Evolutionary conservation across 176 grass and related monocot species (phyloP), one percentile per base, ranked within the genome.

Genomic region (sorghum (Sorghum bicolor)): DNA sequence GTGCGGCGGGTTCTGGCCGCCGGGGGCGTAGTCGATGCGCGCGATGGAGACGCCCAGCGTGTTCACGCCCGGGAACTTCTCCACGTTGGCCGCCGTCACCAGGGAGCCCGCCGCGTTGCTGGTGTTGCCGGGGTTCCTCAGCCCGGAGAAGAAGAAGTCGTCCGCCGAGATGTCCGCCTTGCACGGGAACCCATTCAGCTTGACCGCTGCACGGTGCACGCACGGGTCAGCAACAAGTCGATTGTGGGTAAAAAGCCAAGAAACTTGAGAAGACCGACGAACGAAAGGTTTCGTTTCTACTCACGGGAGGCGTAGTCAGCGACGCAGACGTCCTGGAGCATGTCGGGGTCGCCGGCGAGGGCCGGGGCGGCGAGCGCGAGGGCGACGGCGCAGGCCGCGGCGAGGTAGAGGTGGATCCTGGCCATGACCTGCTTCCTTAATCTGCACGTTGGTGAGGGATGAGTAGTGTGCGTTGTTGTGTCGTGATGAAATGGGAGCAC

Each of bases 261-360:
- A 33, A 66, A 20, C 28, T 47, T 26, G 33, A 43, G 9, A 31
- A 30, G 12, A 3, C 22, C 19, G 22, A 5, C 11, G 16, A 17
- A n/a, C n/a, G n/a, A n/a, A n/a, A n/a, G n/a, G 8, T 31, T 44
- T 44, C 3, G 17, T 53, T 53, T 53, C 6, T 2, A 63, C 89
- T 88, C 52, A 97, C 94, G 19, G 25, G 90, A 86, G 1, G 13
- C 25, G 44, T 65, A 4, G 70, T 97, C 94, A 0, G 94, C 90
- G 63, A 94, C 90, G 82, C 94, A 97, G 73, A 97, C 37, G 67
- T 97, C 94, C 55, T 97, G 94, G 37, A 97, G 94, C 90, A 92
- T 78, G 77, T 97, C 92, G 3, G 94, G 83, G 50, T 97, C 94
- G 50, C 82, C 75, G 62, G 83, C 86, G 38, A 92, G 25, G 1